Base-by-base conservation (phyloP, 352 stramenopile genomes). In the Phytophthora capsici region DNA sequence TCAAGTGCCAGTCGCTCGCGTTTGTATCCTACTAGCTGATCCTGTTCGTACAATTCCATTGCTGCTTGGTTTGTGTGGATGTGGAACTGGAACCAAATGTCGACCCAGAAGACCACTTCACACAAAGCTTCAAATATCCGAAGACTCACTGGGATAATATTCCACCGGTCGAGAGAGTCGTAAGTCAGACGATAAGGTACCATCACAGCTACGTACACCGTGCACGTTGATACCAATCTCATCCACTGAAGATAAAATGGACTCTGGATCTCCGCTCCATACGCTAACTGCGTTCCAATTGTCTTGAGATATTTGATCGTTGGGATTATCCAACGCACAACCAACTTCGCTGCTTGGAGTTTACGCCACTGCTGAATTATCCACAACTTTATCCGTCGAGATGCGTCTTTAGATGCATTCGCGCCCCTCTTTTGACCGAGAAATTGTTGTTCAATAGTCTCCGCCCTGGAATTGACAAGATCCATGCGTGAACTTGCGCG, bases 41-140 rank as follows among this genome's bases (percentile, higher is more conserved):
- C 78, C 57, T 89, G 80, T 38, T 88, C 76, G 37, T 86, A 88
- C 12, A 89, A 47, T 25, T 88, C 80, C 77, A 89, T 86, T 2
- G 80, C 76, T 6, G 49, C 57, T 41, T 80, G 71, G 57, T 78
- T 89, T 22, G 66, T 62, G 2, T 68, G 52, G n/a, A 87, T 73
- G 9, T 80, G 75, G 34, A 88, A 90, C 32, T 87, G 73, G 53
- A 87, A 84, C 78, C 75, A 87, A 49, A 89, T 81, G 20, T 89
- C 80, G 22, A 59, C 44, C 71, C 67, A 86, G 43, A 82, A 86
- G 2, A 78, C 67, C n/a, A 79, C 8, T 25, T 88, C 78, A 48
- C 76, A 86, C 12, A 80, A 13, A 16, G 34, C 44, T 53, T 89
- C 80, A 7, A 74, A 16, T 13, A 71, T 20, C 2, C 80, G 63